Evolutionary conservation across 306 rosid genomes (phyloP), one percentile per base, ranked within the genome.

Genomic region (Bauhinia variegata): DNA sequence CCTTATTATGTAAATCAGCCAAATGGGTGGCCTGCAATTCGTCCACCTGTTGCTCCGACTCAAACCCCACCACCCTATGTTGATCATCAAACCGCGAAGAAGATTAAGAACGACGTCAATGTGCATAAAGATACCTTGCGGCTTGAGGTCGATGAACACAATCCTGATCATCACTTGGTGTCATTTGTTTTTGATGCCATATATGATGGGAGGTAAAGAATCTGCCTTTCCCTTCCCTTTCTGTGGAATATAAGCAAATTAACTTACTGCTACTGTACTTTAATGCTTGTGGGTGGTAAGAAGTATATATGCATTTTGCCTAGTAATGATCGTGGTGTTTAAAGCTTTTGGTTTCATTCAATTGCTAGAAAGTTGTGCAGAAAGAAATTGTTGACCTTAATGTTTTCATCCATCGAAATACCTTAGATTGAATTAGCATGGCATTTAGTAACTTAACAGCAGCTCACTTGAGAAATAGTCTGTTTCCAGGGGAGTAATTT

Each of bases 161-260:
- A 86, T 59, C 91, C 93, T 30, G 89, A 87, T 85, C 89, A 81
- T 0, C 80, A 82, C 53, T 82, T 92, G 55, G 73, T 89, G 16
- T 87, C 96, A 2, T 89, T 92, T 61, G 89, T 87, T 73, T 92
- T 92, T 8, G 96, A 92, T 60, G 96, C 96, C 34, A 16, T 87
- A 28, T 86, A 70, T 70, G 95, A 84, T 82, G 96, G 96, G 32
- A 85, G 96, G 98, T 88, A 50, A 70, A 75, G 36, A 33, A 43
- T 18, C 36, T 7, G 46, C 33, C 18, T 44, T 31, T 5, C 16
- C 0, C 5, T 2, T 15, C 56, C 7, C 44, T 32, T 63, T 28
- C 47, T 47, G 8, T n/a, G 67, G 55, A 44, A 30, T 10, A 46
- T 10, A 46, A 46, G 15, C 14, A 37, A 32, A 47, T 46, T 63